Percentiles rank a stretch among this genome's conserved stretches.
These are phyloP conservation scores for Pyronema domesticum DNA, from an alignment of 495 filamentous ascomycete genomes.

Conservation along the genomic window DNA sequence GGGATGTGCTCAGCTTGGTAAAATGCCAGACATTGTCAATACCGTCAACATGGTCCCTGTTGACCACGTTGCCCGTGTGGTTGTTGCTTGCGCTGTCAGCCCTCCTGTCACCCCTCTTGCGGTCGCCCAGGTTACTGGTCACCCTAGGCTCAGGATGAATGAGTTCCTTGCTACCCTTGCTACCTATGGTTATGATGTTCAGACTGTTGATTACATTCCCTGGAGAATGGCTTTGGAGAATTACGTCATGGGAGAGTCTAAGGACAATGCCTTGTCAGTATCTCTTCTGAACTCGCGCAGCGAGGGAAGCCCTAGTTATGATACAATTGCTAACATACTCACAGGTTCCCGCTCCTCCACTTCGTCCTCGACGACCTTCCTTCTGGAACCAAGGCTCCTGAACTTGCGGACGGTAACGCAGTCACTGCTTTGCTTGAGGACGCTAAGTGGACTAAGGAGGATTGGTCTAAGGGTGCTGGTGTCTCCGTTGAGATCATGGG, in stretches of 20 bases:
- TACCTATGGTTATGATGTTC: constrained; percentile 58
- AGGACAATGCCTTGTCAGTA: constrained; percentile 19
- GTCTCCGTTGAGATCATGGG: constrained; percentile 54
- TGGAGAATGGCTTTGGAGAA: constrained; percentile 27
- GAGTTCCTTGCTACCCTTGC: constrained; percentile 55
- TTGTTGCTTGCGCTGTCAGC: constrained; percentile 53
- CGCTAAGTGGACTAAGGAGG: constrained; percentile 42
- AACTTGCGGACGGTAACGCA: constrained; percentile 62
- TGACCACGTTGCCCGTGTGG: constrained; percentile 59
- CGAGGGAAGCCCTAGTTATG: no score
- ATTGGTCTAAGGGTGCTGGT: constrained; percentile 42
- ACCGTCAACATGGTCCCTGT: constrained; percentile 87
- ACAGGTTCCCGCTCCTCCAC: constrained; percentile 61
- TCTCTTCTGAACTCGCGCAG: no score
- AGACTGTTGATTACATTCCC: constrained; percentile 44
- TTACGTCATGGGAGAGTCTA: constrained; percentile 25
- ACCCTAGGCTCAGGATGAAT: constrained; percentile 64
- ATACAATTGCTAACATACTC: background rate
- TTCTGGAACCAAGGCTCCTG: constrained; percentile 56
- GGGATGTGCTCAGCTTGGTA: constrained; percentile 63
- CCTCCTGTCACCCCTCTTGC: constrained; percentile 35
- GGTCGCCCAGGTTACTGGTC: constrained; percentile 62
- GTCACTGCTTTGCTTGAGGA: constrained; percentile 43
- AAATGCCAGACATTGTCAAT: constrained; percentile 62
- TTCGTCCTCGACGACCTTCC: constrained; percentile 69